Evolutionary conservation across 768 basidiomycete genomes (phyloP).

Genomic region (Suillus occidentalis): DNA sequence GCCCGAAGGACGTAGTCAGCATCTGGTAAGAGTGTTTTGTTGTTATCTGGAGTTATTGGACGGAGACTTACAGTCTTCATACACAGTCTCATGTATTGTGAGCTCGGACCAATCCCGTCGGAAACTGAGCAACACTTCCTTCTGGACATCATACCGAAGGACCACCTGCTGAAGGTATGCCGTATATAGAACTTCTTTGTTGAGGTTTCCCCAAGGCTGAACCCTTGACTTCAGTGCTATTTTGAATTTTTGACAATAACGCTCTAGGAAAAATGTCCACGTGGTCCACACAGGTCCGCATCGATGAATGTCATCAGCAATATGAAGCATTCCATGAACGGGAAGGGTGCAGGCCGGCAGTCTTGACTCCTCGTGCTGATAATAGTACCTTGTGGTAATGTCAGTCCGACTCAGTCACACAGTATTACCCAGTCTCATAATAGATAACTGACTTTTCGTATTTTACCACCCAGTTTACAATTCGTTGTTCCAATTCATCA

Average conservation of each 20-base stretch:
- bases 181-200: slow-evolving; percentile 7
- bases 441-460: slow-evolving; percentile 13
- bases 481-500: not conserved
- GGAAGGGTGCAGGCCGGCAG: slow-evolving; percentile 18
- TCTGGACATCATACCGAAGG: slow-evolving; percentile 4
- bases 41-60: not conserved
- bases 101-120: slow-evolving; percentile 2
- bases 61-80: slow-evolving; percentile 12
- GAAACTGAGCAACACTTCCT: slow-evolving; percentile 8
- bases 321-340: slow-evolving; percentile 24
- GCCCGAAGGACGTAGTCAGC: slow-evolving; percentile 11
- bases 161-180: slow-evolving; percentile 12
- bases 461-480: slow-evolving; percentile 7
- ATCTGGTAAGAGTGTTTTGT: not conserved
- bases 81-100: slow-evolving; percentile 8
- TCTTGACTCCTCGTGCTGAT: slow-evolving; percentile 8
- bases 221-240: slow-evolving; percentile 10
- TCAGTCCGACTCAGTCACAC: not conserved
- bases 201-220: slow-evolving; percentile 19
- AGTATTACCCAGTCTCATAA: not conserved
- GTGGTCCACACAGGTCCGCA: slow-evolving; percentile 20
- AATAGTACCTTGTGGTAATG: slow-evolving; percentile 9
- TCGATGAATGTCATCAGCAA: slow-evolving; percentile 16
- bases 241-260: slow-evolving; percentile 18
- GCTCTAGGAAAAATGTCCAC: slow-evolving; percentile 24